A percentile compares a stretch with the other conserved stretches of the same genome.
Conservation (phyloP, 2,329 filamentous ascomycete species). For the Metarhizium rileyi region DNA sequence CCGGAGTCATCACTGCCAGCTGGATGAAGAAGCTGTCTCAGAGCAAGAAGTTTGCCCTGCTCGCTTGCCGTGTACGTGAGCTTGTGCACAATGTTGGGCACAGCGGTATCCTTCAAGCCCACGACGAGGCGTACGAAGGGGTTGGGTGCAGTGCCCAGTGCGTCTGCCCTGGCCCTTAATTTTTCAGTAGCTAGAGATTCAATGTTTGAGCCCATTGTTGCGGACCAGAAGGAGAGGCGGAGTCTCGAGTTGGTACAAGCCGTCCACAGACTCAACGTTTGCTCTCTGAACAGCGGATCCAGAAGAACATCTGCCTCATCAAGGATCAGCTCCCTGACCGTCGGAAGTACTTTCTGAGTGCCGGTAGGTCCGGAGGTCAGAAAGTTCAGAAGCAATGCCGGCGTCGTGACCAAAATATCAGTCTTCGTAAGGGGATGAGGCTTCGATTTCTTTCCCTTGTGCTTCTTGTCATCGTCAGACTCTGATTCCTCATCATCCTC, state of each 20-base stretch:
- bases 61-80: slow-evolving; percentile 88
- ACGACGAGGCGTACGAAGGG: slow-evolving; percentile 77
- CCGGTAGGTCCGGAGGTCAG: slow-evolving; percentile 39
- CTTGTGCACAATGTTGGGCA: slow-evolving; percentile 84
- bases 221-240: slow-evolving; percentile 80
- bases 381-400: slow-evolving; percentile 63
- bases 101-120: slow-evolving; percentile 90
- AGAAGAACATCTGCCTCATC: slow-evolving; percentile 95
- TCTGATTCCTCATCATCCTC: slow-evolving; percentile 21
- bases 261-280: slow-evolving; percentile 77
- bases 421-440: slow-evolving; percentile 18
- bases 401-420: slow-evolving; percentile 32
- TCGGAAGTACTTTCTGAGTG: slow-evolving; percentile 45
- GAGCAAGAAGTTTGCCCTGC: slow-evolving; percentile 81
- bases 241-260: slow-evolving; percentile 63
- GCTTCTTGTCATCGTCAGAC: slow-evolving; percentile 26
- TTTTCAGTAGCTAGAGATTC: slow-evolving; percentile 68
- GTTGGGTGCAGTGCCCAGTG: slow-evolving; percentile 25
- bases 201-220: slow-evolving; percentile 91
- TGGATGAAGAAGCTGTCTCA: slow-evolving; percentile 82
- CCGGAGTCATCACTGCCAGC: slow-evolving; percentile 45
- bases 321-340: slow-evolving; percentile 65
- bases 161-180: slow-evolving; percentile 43
- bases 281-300: slow-evolving; percentile 80
- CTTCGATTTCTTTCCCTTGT: slow-evolving; percentile 16